Evolutionary conservation across 768 basidiomycete genomes (phyloP).

Genomic region (Tremella mesenterica): DNA sequence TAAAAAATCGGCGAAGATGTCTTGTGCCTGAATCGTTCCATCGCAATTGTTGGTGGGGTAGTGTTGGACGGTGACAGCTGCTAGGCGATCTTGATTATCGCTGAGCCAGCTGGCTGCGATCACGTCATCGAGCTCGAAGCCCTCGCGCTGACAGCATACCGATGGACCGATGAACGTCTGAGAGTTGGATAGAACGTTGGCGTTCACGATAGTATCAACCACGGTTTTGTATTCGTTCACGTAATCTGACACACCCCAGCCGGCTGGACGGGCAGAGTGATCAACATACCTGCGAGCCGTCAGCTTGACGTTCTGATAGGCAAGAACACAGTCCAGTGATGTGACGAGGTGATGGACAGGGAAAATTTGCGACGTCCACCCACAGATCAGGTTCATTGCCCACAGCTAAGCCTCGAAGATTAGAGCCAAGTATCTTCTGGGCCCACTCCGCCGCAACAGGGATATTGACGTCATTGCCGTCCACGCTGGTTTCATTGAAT

Average conservation of each 20-base stretch:
- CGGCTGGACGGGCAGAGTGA: constrained; percentile 30
- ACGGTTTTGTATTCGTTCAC: constrained; percentile 52
- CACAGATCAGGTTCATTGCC: constrained; percentile 75
- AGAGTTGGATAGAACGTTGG: constrained; percentile 45
- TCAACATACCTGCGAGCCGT: constrained; percentile 34
- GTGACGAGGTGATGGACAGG: not conserved
- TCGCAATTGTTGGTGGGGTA: constrained; percentile 46
- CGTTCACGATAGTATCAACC: constrained; percentile 45
- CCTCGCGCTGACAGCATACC: constrained; percentile 49
- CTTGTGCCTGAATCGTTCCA: constrained; percentile 43
- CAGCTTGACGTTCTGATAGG: not conserved
- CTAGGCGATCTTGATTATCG: constrained; percentile 32
- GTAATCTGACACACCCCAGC: constrained; percentile 48
- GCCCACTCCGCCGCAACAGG: constrained; percentile 53
- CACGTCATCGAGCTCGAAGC: constrained; percentile 50
- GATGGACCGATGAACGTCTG: constrained; percentile 58
- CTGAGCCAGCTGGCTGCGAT: constrained; percentile 41
- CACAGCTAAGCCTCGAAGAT: constrained; percentile 60
- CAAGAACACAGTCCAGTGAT: too few species aligned
- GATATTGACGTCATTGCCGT: constrained; percentile 49
- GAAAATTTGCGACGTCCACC: constrained; percentile 11
- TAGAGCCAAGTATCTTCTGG: constrained; percentile 57
- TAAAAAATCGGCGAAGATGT: constrained; percentile 52
- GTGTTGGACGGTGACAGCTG: constrained; percentile 42
- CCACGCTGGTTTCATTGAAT: constrained; percentile 54